Base-by-base conservation (phyloP, 371 early-diverging fungal species). In the Phascolomyces articulosus region DNA sequence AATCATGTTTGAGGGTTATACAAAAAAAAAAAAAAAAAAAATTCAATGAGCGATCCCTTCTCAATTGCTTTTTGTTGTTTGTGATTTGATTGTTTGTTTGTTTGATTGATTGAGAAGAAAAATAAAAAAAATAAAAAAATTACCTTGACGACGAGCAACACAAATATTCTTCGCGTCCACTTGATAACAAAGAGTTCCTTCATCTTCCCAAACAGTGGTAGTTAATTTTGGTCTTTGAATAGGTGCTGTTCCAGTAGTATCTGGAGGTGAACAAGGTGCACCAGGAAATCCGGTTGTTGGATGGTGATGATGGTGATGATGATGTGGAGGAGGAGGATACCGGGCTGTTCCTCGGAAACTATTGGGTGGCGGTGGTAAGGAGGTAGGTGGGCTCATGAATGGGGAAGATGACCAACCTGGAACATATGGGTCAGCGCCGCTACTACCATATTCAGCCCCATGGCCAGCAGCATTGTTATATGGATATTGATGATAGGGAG, bases 151-250 rank as follows among this genome's bases (percentile, higher is more conserved):
- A 62, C 93, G 84, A n/a, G 91, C 92, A 2, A 93, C 92, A 64
- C 90, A 91, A 13, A 91, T 85, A 26, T 88, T 85, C 67, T 87
- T 85, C 58, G 89, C 89, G 73, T 93, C 93, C 21, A 93, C 92
- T 71, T 91, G 93, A 69, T 87, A 93, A 62, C 91, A 91, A 38
- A 90, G 72, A 2, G 93, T 93, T 34, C 82, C 84, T 71, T 93
- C 92, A 71, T 93, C 93, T 68, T 93, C 93, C 93, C 93, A 93
- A 55, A 91, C 85, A 15, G 91, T 91, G 16, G 91, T 90, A 15
- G 91, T 91, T 40, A 92, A 75, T 60, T 81, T 81, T 26, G 90
- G 80, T 76, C 85, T 77, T 67, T 83, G 75, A 53, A 70, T 84
- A 47, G 68, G 85, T 59, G 61, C 55, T 27, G 63, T 27, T 34